Base-by-base conservation (phyloP, 805 yeast species). In the Yamadazyma olivae region DNA sequence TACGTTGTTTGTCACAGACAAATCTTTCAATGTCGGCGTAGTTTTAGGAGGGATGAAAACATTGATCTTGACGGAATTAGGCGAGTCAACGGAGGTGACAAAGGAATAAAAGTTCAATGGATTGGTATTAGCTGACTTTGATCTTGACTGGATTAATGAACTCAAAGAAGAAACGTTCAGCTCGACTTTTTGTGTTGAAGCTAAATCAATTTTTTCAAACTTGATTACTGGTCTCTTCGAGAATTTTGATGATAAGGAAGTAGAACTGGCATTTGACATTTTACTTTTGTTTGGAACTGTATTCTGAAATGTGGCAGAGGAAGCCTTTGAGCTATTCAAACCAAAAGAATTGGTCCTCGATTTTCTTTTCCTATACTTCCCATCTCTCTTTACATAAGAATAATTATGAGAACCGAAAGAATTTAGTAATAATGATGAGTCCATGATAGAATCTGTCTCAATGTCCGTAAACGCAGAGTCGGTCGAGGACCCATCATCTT, bases 391-490 rank as follows among this genome's bases (percentile, higher is more conserved):
- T 16, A 30, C 12, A 18, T 32, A 41, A 3, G 39, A 28, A 18
- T 32, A 38, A 18, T 16, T 17, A 21, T 36, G 25, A 4, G 31
- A 18, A 22, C 41, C 50, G 28, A 46, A 56, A 1, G 61, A 55
- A 20, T 49, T 54, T 5, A 51, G 42, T 16, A 59, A 32, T n/a
- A 53, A 37, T 7, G 58, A 58, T 10, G 56, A 45, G 25, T 49
- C 64, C 22, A 58, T 43, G n/a, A 62, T 50, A 2, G 69, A 64
- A 25, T 60, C 68, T 4, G 57, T 56, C 32, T 67, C 73, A 8
- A 66, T 60, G 32, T 67, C 74, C 0, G 71, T 68, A 39, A 67
- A 65, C 10, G 70, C 71, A 2, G 72, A 65, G 30, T 68, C 73
- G 5, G 57, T 46, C 7, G 64, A 53, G 0, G 64, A 56, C 3